A percentile compares a stretch with the other conserved stretches of the same genome.
Evolutionary conservation across 768 basidiomycete genomes (phyloP).

Genomic region (Cystobasidium tubakii): DNA sequence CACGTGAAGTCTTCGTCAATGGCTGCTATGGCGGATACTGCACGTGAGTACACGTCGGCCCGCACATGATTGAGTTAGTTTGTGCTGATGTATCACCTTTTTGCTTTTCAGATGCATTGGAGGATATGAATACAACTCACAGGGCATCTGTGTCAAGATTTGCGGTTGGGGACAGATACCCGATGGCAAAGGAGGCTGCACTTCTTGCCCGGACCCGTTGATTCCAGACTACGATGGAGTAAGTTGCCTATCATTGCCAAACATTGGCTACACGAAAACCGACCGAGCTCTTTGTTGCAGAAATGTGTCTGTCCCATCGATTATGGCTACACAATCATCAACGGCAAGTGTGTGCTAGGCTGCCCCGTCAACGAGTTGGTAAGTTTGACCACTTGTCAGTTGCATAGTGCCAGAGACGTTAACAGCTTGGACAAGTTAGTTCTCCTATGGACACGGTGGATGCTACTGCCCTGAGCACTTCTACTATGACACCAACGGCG

Average conservation of each 20-base stretch:
- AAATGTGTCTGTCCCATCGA: slow-evolving; percentile 7
- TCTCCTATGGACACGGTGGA: neutral
- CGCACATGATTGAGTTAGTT: no score
- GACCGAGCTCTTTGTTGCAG: neutral
- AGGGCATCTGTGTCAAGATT: slow-evolving; percentile 6
- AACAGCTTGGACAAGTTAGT: neutral
- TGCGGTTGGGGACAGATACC: neutral
- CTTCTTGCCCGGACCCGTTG: neutral
- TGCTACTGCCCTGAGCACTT: slow-evolving; percentile 26
- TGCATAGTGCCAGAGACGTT: no score
- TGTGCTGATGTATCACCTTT: no score
- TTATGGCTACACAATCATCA: neutral
- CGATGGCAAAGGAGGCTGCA: slow-evolving; percentile 1
- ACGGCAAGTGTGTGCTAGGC: slow-evolving; percentile 15
- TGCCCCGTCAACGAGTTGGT: slow-evolving; percentile 14
- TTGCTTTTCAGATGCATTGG: neutral
- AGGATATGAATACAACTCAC: neutral
- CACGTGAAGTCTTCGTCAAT: slow-evolving; percentile 1
- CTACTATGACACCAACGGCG: slow-evolving; percentile 12
- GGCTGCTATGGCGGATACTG: slow-evolving; percentile 13
- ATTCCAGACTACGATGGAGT: slow-evolving; percentile 16
- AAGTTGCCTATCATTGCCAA: neutral
- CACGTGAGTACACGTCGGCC: neutral
- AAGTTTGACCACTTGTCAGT: neutral
- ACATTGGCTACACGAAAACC: no score